Percentiles rank a stretch among this genome's conserved stretches.
Conservation (phyloP, 352 stramenopile species). For the Phytophthora foliorum region DNA sequence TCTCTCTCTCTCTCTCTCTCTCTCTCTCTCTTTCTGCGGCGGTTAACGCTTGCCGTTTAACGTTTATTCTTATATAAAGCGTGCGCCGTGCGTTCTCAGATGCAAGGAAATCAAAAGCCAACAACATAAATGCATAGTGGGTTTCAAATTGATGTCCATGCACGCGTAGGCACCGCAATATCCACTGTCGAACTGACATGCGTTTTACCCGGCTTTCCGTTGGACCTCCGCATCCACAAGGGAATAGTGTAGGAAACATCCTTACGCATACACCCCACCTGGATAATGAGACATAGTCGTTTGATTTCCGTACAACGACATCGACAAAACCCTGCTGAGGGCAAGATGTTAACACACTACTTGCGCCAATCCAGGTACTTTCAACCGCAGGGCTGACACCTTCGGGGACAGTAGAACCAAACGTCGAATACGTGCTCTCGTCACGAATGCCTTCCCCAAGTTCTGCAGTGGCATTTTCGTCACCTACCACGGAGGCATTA, state of each 20-base stretch:
- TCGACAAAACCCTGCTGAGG: background rate
- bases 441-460: background rate
- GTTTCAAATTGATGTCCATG: slow-evolving; percentile 27
- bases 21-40: background rate
- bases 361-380: background rate
- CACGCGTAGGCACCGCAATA: slow-evolving; percentile 18
- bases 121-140: slow-evolving; percentile 17
- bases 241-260: slow-evolving; percentile 40
- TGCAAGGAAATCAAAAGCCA: background rate
- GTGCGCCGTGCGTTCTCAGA: background rate
- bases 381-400: background rate
- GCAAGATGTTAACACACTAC: background rate
- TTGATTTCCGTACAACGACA: background rate
- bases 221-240: slow-evolving; percentile 31
- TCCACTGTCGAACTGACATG: slow-evolving; percentile 21
- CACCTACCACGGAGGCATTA: background rate
- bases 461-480: background rate
- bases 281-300: background rate
- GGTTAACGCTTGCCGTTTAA: background rate
- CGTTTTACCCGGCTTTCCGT: slow-evolving; percentile 8
- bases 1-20: too few relatives aligned
- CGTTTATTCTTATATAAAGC: background rate
- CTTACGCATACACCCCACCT: background rate
- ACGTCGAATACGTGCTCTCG: background rate
- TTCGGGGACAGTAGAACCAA: background rate